These are phyloP conservation scores for Penstemon barbatus DNA, from an alignment of 257 asterid genomes.

Conservation along the genomic window DNA sequence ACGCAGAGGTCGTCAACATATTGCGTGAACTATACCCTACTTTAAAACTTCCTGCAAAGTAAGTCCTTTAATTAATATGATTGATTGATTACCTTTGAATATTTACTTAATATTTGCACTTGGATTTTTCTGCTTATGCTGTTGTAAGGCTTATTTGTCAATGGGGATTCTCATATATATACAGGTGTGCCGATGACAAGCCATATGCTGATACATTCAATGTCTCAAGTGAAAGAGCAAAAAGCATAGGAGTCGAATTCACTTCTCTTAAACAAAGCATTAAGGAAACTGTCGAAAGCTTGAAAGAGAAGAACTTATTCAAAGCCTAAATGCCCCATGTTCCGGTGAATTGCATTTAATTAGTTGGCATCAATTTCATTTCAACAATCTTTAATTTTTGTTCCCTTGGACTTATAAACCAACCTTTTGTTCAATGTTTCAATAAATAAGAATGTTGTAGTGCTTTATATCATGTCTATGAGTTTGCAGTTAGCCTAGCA, in stretches of 20 bases:
- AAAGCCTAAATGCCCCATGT: slow-evolving; percentile 27
- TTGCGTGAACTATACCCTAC: slow-evolving; percentile 54
- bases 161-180: not conserved
- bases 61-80: slow-evolving; percentile 21
- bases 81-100: too few relatives aligned
- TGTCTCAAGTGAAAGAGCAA: slow-evolving; percentile 61
- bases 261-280: slow-evolving; percentile 62
- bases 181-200: slow-evolving; percentile 72
- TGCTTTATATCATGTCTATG: not conserved
- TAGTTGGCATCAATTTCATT: not conserved
- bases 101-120: not conserved
- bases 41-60: slow-evolving; percentile 62
- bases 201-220: slow-evolving; percentile 58
- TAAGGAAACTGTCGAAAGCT: slow-evolving; percentile 69
- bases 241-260: slow-evolving; percentile 55
- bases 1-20: slow-evolving; percentile 48
- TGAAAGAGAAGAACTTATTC: slow-evolving; percentile 57
- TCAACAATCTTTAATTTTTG: not conserved
- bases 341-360: not conserved
- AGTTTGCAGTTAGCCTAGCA: too few relatives aligned
- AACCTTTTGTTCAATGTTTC: not conserved
- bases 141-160: not conserved
- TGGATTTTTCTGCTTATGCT: not conserved
- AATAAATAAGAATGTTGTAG: not conserved
- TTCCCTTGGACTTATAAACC: not conserved